These are phyloP conservation scores for Macrophomina tecta DNA, from an alignment of 2,329 filamentous ascomycete species.

Conservation along the genomic window DNA sequence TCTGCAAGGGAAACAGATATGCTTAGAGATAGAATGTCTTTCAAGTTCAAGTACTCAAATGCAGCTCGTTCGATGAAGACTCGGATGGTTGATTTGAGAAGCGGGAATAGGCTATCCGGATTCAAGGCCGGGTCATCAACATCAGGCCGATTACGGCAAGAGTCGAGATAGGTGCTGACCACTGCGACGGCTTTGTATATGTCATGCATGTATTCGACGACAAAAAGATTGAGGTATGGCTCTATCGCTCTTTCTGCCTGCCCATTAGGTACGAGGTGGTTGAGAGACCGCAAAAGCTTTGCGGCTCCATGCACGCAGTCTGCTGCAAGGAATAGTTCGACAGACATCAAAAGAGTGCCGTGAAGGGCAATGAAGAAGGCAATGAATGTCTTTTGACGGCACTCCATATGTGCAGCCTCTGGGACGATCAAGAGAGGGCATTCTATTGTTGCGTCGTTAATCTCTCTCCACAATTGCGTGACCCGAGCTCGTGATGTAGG, in stretches of 20 bases:
- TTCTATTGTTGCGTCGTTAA: background rate
- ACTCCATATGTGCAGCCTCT: background rate
- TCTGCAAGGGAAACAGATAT: background rate
- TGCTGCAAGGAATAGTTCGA: background rate
- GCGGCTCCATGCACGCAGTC: background rate
- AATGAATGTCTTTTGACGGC: background rate
- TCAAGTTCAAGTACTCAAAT: background rate
- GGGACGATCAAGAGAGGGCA: background rate
- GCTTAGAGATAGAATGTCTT: conserved; percentile 1
- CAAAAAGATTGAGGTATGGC: background rate
- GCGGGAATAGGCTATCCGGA: background rate
- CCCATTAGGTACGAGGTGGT: background rate
- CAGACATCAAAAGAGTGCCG: background rate
- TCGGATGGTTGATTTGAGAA: background rate
- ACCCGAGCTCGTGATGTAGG: background rate
- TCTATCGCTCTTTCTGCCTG: too few species aligned
- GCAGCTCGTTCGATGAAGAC: background rate
- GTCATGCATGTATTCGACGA: background rate
- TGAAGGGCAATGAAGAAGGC: background rate
- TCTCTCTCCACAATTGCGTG: background rate
- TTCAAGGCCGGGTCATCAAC: background rate
- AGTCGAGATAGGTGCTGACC: conserved; percentile 1
- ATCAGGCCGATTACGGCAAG: background rate
- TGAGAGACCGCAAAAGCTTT: background rate
- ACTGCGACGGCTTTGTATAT: background rate